Conservation (phyloP, 192 early-diverging fungal species). For the Backusella morwellensis region DNA sequence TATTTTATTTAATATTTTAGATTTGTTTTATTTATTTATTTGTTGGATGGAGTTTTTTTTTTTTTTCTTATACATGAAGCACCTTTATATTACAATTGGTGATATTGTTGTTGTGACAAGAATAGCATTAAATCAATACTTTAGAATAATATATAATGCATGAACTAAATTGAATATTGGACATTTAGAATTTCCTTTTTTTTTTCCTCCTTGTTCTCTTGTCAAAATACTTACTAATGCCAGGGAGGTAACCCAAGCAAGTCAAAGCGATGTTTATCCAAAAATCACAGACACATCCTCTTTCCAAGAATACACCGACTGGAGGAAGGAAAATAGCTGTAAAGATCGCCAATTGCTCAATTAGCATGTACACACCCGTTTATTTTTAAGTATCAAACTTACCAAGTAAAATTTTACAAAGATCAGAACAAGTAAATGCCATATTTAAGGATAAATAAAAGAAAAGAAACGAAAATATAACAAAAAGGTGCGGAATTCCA, state of each 20-base stretch:
- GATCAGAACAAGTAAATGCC: constrained; percentile 22
- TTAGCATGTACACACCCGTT: neutral
- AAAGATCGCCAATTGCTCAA: neutral
- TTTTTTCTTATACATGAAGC: neutral
- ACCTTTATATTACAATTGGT: neutral
- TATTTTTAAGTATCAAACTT: neutral
- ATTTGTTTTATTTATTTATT: neutral
- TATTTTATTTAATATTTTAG: neutral
- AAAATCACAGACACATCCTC: constrained; percentile 49
- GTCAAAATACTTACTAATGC: constrained; percentile 34
- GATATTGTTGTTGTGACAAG: neutral
- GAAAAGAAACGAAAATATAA: neutral
- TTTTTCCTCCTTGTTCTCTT: neutral
- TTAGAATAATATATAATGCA: constrained; percentile 19
- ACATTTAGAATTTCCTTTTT: neutral
- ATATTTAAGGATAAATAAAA: neutral
- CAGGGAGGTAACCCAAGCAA: constrained; percentile 59
- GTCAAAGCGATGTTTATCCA: constrained; percentile 62
- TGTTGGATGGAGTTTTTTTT: neutral
- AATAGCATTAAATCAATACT: neutral
- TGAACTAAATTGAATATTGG: constrained; percentile 8
- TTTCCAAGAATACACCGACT: constrained; percentile 61
- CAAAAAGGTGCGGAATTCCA: neutral
- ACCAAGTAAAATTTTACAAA: constrained; percentile 15
- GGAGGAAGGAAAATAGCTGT: constrained; percentile 49